phyloP scores from a whole-genome alignment of 2,329 filamentous ascomycete genomes.

The Seiridium unicorne region DNA sequence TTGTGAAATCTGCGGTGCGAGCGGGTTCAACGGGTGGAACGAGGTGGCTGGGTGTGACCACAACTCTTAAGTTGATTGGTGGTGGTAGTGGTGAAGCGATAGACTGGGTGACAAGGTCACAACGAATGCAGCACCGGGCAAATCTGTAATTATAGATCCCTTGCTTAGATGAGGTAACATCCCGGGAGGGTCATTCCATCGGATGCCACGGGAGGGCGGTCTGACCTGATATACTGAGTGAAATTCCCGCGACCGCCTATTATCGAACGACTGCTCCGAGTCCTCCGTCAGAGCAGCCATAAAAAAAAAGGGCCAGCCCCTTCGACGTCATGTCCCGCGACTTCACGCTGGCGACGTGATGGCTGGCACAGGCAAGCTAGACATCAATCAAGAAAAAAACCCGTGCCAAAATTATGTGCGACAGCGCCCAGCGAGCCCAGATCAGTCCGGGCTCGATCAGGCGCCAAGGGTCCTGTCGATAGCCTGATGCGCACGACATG shows the following conservation, averaged over 20 bases:
- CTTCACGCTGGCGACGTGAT: not conserved
- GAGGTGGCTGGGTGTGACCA: not conserved
- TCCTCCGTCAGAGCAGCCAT: not conserved
- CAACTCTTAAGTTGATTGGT: not conserved
- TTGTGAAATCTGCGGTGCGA: not conserved
- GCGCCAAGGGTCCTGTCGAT: conserved; percentile 2
- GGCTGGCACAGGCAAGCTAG: not conserved
- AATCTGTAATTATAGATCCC: not conserved
- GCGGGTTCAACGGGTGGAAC: not conserved
- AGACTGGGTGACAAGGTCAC: not conserved
- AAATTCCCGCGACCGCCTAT: not conserved
- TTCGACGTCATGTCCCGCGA: not conserved
- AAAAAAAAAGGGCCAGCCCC: not conserved
- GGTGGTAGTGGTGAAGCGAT: not conserved
- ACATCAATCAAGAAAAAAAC: too few relatives aligned
- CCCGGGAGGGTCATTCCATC: not conserved
- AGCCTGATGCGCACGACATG: not conserved
- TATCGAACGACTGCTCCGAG: not conserved
- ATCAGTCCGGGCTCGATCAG: not conserved
- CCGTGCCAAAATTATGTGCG: not conserved
- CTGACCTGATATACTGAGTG: not conserved
- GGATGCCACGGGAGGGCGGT: conserved; percentile 4
- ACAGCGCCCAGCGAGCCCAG: not conserved
- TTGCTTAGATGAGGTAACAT: not conserved
- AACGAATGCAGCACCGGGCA: not conserved